Conservation (phyloP, 208 protist genomes). For the Acanthamoeba triangularis region DNA sequence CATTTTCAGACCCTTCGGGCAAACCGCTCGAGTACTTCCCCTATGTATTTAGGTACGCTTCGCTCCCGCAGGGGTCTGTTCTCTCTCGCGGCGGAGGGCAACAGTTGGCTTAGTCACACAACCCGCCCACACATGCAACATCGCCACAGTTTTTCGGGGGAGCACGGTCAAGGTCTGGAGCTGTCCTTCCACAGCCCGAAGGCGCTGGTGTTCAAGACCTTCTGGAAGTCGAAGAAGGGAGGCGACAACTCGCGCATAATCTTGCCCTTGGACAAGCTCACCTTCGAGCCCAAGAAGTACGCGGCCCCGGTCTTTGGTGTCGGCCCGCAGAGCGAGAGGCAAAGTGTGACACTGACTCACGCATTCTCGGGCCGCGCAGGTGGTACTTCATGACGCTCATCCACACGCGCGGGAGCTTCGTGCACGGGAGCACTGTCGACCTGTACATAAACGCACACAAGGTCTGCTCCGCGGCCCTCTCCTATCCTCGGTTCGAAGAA, state of each 20-base stretch:
- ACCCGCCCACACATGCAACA: neutral
- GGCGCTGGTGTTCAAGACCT: slow-evolving; percentile 65
- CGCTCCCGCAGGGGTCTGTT: neutral
- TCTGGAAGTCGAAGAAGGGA: slow-evolving; percentile 69
- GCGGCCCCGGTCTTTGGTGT: neutral
- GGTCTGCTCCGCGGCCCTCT: slow-evolving; percentile 3
- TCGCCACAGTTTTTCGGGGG: slow-evolving; percentile 38
- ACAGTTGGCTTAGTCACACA: neutral
- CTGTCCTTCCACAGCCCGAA: slow-evolving; percentile 35
- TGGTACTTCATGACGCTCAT: slow-evolving; percentile 66
- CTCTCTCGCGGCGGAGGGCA: neutral
- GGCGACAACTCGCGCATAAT: slow-evolving; percentile 39
- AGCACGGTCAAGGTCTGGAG: slow-evolving; percentile 63
- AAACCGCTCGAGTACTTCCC: slow-evolving; percentile 74
- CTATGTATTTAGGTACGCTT: slow-evolving; percentile 41
- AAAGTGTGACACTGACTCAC: neutral
- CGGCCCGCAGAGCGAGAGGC: too few relatives aligned
- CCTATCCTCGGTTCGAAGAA: slow-evolving; percentile 66
- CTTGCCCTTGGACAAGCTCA: slow-evolving; percentile 19
- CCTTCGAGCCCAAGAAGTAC: slow-evolving; percentile 58
- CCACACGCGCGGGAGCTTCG: slow-evolving; percentile 25
- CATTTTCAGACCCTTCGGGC: neutral
- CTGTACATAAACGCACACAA: slow-evolving; percentile 69
- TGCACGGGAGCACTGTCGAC: slow-evolving; percentile 52
- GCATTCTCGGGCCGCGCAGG: neutral